Conservation (phyloP, 2,329 filamentous ascomycete species). For the Coniochaeta pulveracea region DNA sequence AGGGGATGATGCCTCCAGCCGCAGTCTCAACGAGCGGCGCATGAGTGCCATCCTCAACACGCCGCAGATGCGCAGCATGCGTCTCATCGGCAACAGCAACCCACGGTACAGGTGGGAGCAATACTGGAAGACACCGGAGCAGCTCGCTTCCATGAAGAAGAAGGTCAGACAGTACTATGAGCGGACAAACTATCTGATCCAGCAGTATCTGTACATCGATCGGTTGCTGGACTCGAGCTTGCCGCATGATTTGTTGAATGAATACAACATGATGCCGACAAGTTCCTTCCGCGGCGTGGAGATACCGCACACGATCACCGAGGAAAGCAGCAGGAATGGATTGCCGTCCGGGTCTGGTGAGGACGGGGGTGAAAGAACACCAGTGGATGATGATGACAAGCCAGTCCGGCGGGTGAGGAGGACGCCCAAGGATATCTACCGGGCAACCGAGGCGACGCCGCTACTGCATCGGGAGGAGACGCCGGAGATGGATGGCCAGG, state of each 20-base stretch:
- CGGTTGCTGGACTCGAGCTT: conserved; percentile 80
- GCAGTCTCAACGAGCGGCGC: conserved; percentile 41
- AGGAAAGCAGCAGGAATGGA: too few relatives aligned
- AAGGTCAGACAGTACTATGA: conserved; percentile 79
- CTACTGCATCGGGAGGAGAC: conserved; percentile 39
- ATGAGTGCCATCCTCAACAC: conserved; percentile 48
- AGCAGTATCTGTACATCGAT: conserved; percentile 91
- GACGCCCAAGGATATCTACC: conserved; percentile 80
- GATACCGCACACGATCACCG: conserved; percentile 65
- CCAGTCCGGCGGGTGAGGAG: conserved; percentile 47
- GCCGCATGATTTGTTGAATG: conserved; percentile 84
- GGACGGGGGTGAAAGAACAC: too few relatives aligned
- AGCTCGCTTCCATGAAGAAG: conserved; percentile 61
- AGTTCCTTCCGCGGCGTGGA: conserved; percentile 42
- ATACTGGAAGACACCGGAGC: conserved; percentile 74
- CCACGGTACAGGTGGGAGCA: conserved; percentile 75
- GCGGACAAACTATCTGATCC: conserved; percentile 76
- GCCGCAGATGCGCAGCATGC: conserved; percentile 71
- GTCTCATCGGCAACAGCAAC: conserved; percentile 81
- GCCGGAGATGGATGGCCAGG: conserved; percentile 28
- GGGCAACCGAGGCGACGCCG: conserved; percentile 57
- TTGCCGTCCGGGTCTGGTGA: too few relatives aligned
- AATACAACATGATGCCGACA: conserved; percentile 60
- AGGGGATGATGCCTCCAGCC: conserved; percentile 19
- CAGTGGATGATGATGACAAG: background rate